Base-by-base conservation (phyloP, 2,329 filamentous ascomycete species). In the Colletotrichum nymphaeae region DNA sequence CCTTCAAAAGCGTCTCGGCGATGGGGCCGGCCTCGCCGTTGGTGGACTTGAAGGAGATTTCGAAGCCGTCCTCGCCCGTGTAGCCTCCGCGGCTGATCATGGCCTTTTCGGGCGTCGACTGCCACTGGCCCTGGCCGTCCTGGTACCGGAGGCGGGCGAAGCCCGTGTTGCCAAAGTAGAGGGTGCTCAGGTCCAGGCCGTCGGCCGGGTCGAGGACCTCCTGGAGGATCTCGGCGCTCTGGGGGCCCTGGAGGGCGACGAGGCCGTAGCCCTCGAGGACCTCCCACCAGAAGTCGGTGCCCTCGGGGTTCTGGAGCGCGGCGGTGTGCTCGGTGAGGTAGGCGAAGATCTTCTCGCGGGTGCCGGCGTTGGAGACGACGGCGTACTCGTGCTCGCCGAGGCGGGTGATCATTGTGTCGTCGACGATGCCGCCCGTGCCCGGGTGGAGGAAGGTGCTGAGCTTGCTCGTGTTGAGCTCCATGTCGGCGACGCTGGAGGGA, bases 31-130 rank as follows among this genome's bases (percentile, higher is more conserved):
- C 83, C 77, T 84, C 82, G 76, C 81, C 82, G 73, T 83, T 82
- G 22, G 62, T 65, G 26, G 72, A 66, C 62, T 67, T 69, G 78
- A 98, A 93, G 53, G 94, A 97, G 79, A 99, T 94, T 86, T 99
- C 97, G 84, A 99, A 99, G 55, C 97, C 97, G 82, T 99, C 97
- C 86, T 99, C 97, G 73, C 97, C 97, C 0, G 97, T 99, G 86
- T 99, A 99, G 5, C 97, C 97, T 59, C 93, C 97, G 74, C 97
- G 91, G 80, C 92, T 95, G 80, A 98, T 92, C 63, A 98, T 80
- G 24, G 85, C 80, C 77, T 81, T 79, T 75, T 75, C 73, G 60
- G 97, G 79, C 80, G 76, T 87, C 83, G 74, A 87, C 78, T 74
- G 87, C 77, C 80, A 72, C 68, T 79, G 77, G 26, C 83, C 83